Evolutionary conservation across 805 yeast genomes (phyloP).

Genomic region (Ogataea minuta): DNA sequence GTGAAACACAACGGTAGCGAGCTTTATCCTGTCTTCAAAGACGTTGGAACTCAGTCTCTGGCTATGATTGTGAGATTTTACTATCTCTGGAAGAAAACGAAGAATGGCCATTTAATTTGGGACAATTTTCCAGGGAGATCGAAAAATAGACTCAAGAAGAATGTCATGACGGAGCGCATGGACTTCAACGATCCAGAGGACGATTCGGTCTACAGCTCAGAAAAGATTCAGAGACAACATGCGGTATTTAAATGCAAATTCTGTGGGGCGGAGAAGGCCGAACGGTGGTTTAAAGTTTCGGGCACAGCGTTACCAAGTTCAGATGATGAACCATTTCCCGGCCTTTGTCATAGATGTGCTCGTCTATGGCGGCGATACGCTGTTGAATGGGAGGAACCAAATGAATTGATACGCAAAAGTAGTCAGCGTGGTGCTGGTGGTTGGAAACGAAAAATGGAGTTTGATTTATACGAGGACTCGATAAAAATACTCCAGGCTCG

Average conservation of each 20-base stretch:
- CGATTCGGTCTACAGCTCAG: constrained; percentile 66
- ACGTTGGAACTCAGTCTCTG: constrained; percentile 69
- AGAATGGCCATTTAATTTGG: constrained; percentile 74
- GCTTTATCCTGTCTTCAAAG: constrained; percentile 65
- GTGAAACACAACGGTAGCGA: constrained; percentile 75
- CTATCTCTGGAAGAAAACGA: constrained; percentile 89
- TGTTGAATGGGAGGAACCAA: constrained; percentile 79
- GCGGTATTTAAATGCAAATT: constrained; percentile 63
- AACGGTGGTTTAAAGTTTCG: constrained; percentile 70
- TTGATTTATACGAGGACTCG: constrained; percentile 64
- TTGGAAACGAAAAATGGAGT: constrained; percentile 63
- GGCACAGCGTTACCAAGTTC: constrained; percentile 48
- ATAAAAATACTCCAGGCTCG: constrained; percentile 52
- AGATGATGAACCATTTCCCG: constrained; percentile 42
- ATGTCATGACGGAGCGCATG: constrained; percentile 43
- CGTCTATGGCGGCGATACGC: constrained; percentile 90
- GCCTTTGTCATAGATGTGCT: constrained; percentile 84
- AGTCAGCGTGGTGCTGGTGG: constrained; percentile 45
- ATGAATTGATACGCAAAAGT: constrained; percentile 54
- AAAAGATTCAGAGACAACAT: constrained; percentile 41
- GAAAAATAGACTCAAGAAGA: constrained; percentile 51
- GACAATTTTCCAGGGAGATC: constrained; percentile 73
- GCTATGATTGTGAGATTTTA: constrained; percentile 84
- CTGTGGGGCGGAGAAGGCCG: constrained; percentile 57
- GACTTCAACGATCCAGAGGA: constrained; percentile 52